Evolutionary conservation across 805 yeast genomes (phyloP), one percentile per base, ranked within the genome.

Genomic region (Hanseniaspora hatyaiensis): DNA sequence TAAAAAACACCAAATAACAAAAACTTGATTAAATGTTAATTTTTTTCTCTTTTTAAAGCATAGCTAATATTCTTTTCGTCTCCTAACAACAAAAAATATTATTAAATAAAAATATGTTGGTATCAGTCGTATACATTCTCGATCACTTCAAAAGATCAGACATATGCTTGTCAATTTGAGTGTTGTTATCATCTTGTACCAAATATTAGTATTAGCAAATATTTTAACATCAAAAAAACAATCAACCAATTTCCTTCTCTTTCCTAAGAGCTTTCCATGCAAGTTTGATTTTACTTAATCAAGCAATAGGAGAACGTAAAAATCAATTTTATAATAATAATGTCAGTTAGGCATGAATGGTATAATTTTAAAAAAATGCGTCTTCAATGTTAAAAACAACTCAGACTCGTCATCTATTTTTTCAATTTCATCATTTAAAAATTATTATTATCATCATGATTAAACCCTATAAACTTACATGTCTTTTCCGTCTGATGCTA

Each of bases 391-490:
- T 84, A 73, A 49, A 50, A 52, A 82, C 66, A 92, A 85, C 86
- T 87, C 94, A 77, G 96, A 87, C 96, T 87, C 96, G 96, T 87
- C 96, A 87, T 88, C 96, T 83, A 80, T 52, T 55, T 52, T 43
- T 62, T 61, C 64, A 68, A 59, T 55, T 59, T 74, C 78, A 67
- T 73, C 77, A 71, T 59, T 42, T 57, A 51, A 54, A 51, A 33
- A 26, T 26, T 11, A 26, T 23, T 12, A 19, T 31, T 34, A 34
- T 16, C 37, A 24, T 26, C 26, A 22, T 30, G 32, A n/a, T 29
- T 19, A 22, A 42, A 47, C 26, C 26, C 5, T 18, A n/a, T n/a
- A n/a, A n/a, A n/a, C n/a, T n/a, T n/a, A n/a, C n/a, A n/a, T n/a
- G n/a, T n/a, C n/a, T n/a, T n/a, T n/a, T n/a, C n/a, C n/a, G n/a